phyloP scores from a whole-genome alignment of 2,329 filamentous ascomycete genomes.

The Penicillium sp. region DNA sequence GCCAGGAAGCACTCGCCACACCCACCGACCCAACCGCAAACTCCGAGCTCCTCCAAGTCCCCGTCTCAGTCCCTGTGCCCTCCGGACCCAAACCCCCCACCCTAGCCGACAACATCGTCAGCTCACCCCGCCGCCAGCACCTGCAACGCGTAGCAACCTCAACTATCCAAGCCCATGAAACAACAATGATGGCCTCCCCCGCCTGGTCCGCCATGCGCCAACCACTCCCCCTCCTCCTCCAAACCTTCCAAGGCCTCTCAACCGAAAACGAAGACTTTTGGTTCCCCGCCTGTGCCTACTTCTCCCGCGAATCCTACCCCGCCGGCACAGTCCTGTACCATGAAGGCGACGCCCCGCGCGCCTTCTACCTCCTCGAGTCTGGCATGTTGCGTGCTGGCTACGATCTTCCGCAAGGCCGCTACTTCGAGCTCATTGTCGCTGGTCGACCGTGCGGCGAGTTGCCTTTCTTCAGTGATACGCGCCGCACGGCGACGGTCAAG shows the following conservation, averaged over 20 bases:
- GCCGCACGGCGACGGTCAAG: slow-evolving; percentile 79
- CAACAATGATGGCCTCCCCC: slow-evolving; percentile 52
- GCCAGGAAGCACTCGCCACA: slow-evolving; percentile 55
- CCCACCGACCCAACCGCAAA: slow-evolving; percentile 12
- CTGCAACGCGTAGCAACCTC: slow-evolving; percentile 75
- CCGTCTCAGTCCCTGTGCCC: slow-evolving; percentile 24
- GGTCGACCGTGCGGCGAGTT: slow-evolving; percentile 94
- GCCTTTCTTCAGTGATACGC: slow-evolving; percentile 91
- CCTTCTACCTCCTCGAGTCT: slow-evolving; percentile 86
- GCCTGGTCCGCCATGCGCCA: slow-evolving; percentile 87
- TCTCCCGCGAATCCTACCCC: slow-evolving; percentile 65
- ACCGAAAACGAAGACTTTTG: slow-evolving; percentile 91
- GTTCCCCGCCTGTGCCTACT: slow-evolving; percentile 77
- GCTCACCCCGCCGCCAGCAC: slow-evolving; percentile 77
- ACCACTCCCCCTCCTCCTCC: slow-evolving; percentile 84
- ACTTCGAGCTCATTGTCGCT: slow-evolving; percentile 88
- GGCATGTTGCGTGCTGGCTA: slow-evolving; percentile 91
- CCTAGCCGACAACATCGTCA: slow-evolving; percentile 56
- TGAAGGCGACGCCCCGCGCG: slow-evolving; percentile 72
- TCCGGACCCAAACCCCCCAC: slow-evolving; percentile 14
- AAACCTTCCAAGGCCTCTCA: slow-evolving; percentile 90
- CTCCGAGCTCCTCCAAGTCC: slow-evolving; percentile 26
- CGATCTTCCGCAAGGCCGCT: slow-evolving; percentile 80
- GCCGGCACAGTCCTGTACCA: slow-evolving; percentile 74
- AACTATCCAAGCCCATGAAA: slow-evolving; percentile 62